Conservation (phyloP, 352 stramenopile species). For the Phytophthora podocarpi region DNA sequence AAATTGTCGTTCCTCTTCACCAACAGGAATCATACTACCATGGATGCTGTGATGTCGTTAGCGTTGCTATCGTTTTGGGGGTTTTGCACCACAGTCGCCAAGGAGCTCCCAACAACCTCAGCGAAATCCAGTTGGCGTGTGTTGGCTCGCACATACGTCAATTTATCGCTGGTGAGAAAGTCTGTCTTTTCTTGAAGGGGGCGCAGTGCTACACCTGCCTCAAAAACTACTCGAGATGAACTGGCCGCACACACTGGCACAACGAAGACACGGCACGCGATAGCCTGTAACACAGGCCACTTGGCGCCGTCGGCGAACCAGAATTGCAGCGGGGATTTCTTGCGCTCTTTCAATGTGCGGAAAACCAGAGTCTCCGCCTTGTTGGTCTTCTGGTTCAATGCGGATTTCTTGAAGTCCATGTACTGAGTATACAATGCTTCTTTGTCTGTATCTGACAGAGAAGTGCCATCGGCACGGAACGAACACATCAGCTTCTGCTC, state of each 20-base stretch:
- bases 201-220: conserved; percentile 4
- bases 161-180: conserved; percentile 28
- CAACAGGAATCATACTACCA: conserved; percentile 24
- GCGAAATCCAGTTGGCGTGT: conserved; percentile 25
- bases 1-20: background rate
- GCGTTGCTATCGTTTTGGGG: conserved; percentile 1
- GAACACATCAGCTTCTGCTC: conserved; percentile 45
- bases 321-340: conserved; percentile 55
- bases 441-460: conserved; percentile 31
- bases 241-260: conserved; percentile 36
- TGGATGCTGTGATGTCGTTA: conserved; percentile 36
- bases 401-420: conserved; percentile 47
- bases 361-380: conserved; percentile 44
- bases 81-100: conserved; percentile 10
- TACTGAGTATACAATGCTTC: conserved; percentile 53
- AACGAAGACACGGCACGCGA: conserved; percentile 47
- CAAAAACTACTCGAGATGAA: conserved; percentile 4
- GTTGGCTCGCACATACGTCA: conserved; percentile 42
- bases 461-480: conserved; percentile 18
- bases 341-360: conserved; percentile 51
- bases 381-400: conserved; percentile 34
- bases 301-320: conserved; percentile 56
- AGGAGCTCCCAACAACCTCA: conserved; percentile 9
- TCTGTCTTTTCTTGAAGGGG: conserved; percentile 21
- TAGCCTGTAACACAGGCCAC: conserved; percentile 51